Conservation (phyloP, 305 asterid genomes). For the Fraxinus angustifolia region DNA sequence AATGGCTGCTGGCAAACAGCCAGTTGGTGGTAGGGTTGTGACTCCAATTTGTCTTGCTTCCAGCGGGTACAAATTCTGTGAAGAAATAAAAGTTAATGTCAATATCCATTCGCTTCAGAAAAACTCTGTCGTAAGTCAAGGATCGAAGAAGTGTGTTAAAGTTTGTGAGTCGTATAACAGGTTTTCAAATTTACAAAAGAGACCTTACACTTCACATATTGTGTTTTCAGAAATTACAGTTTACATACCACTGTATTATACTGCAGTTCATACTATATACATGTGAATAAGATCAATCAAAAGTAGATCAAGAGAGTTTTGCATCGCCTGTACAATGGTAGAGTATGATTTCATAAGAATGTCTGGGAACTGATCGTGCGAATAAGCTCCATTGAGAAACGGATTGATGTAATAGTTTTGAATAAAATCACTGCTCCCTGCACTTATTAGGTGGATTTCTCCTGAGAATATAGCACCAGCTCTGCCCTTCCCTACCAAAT, state of each 20-base stretch:
- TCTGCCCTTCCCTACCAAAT: slow-evolving; percentile 47
- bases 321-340: slow-evolving; percentile 47
- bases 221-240: not conserved
- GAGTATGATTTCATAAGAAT: slow-evolving; percentile 58
- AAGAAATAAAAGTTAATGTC: slow-evolving; percentile 22
- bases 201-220: not conserved
- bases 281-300: not conserved
- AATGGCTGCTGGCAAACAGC: slow-evolving; percentile 66
- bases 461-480: slow-evolving; percentile 57
- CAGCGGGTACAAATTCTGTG: slow-evolving; percentile 41
- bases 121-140: slow-evolving; percentile 10
- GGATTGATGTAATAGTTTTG: slow-evolving; percentile 83
- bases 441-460: slow-evolving; percentile 66
- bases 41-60: slow-evolving; percentile 57
- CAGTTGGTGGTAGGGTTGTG: slow-evolving; percentile 54
- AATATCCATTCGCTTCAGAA: not conserved
- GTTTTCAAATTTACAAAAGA: not conserved
- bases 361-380: slow-evolving; percentile 59
- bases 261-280: not conserved
- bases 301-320: not conserved
- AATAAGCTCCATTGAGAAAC: slow-evolving; percentile 42
- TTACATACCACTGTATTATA: not conserved
- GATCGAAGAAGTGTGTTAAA: not conserved
- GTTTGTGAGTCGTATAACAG: not conserved
- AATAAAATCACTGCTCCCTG: slow-evolving; percentile 82